Evolutionary conservation across 1,284 basidiomycete species (phyloP).

Genomic region (Apiotrichum domesticum): DNA sequence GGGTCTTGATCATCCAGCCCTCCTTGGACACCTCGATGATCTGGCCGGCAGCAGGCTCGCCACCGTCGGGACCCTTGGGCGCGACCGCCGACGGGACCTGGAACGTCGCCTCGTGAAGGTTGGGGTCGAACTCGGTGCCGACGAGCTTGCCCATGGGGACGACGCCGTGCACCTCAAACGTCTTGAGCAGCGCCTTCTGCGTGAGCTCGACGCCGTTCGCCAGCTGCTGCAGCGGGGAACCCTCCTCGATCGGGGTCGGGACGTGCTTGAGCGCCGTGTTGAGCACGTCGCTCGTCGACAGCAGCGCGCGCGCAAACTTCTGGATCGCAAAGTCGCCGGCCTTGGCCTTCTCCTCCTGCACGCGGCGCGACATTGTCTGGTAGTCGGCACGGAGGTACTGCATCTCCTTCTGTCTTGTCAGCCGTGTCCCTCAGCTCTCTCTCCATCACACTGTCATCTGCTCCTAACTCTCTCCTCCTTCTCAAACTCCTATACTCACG

Average conservation of each 20-base stretch:
- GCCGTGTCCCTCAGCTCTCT: too few species aligned
- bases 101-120: slow-evolving; percentile 89
- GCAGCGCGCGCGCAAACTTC: slow-evolving; percentile 80
- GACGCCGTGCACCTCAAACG: slow-evolving; percentile 84
- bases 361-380: slow-evolving; percentile 86
- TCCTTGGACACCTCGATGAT: slow-evolving; percentile 87
- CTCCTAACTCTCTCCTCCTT: too few species aligned
- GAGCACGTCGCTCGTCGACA: slow-evolving; percentile 88
- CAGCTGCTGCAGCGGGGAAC: slow-evolving; percentile 61
- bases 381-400: slow-evolving; percentile 90
- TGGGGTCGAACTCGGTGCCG: slow-evolving; percentile 91
- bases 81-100: slow-evolving; percentile 67
- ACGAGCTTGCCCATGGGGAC: slow-evolving; percentile 64
- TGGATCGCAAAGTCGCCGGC: slow-evolving; percentile 90
- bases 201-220: slow-evolving; percentile 88
- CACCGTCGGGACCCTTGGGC: slow-evolving; percentile 55
- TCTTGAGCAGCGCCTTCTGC: slow-evolving; percentile 80
- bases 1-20: slow-evolving; percentile 87
- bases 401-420: slow-evolving; percentile 59
- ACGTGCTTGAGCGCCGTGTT: slow-evolving; percentile 77
- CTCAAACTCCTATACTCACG: neutral
- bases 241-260: slow-evolving; percentile 51
- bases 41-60: slow-evolving; percentile 62
- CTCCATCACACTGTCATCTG: too few species aligned
- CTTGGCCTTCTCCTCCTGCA: slow-evolving; percentile 83